These are phyloP conservation scores for Coix lacrymajobi DNA, from an alignment of 176 grass and related monocot species.

Conservation along the genomic window DNA sequence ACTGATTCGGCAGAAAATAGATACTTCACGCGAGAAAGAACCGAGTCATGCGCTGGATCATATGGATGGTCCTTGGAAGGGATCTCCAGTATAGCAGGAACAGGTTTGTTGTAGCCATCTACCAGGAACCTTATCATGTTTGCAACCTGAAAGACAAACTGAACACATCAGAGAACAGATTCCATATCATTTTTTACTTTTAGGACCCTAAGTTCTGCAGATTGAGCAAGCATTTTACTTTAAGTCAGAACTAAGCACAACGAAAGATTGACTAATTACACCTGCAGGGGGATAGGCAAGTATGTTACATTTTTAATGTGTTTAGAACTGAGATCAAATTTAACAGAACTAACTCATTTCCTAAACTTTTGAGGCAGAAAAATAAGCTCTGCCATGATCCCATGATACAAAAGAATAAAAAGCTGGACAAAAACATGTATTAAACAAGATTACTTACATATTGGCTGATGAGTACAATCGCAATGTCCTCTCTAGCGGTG, in stretches of 20 bases:
- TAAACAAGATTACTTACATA: not conserved
- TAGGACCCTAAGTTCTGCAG: not conserved
- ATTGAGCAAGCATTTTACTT: not conserved
- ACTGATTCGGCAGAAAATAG: conserved; percentile 82
- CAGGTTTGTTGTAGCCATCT: conserved; percentile 91
- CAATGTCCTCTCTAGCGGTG: conserved; percentile 16
- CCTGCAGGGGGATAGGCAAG: not conserved
- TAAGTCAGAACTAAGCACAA: not conserved
- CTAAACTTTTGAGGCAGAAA: not conserved
- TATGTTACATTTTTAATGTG: not conserved
- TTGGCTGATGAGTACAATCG: conserved; percentile 22
- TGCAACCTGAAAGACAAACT: conserved; percentile 45
- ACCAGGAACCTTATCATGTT: conserved; percentile 95
- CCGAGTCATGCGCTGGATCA: conserved; percentile 78
- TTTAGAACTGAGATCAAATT: not conserved
- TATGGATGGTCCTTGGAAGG: conserved; percentile 96
- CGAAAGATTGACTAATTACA: not conserved
- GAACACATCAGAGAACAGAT: not conserved
- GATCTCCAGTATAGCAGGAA: conserved; percentile 92
- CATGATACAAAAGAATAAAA: not conserved
- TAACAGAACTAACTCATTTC: not conserved
- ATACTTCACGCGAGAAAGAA: conserved; percentile 84
- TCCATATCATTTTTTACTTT: not conserved
- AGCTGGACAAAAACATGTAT: not conserved
- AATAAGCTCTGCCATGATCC: not conserved